Base-by-base conservation (phyloP, 805 yeast genomes). In the Priceomyces fermenticarens region DNA sequence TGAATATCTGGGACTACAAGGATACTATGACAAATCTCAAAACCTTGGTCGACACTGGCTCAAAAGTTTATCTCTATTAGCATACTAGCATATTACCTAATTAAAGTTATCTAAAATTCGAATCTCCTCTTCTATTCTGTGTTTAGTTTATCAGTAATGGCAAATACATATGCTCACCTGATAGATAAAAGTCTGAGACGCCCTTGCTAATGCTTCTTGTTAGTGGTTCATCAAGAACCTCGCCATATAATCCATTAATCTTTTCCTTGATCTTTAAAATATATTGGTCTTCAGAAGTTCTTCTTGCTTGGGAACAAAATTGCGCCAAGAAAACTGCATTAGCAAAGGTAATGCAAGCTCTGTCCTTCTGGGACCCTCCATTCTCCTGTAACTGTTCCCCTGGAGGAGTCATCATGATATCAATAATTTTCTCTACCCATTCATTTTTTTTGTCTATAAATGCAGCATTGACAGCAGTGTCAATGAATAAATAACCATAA, bases 1-100 rank as follows among this genome's bases (percentile, higher is more conserved):
- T 80, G 49, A 73, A 72, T 40, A 64, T 83, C 2, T 81, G 83
- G 78, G 88, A 84, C 42, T 58, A 70, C 28, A 63, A 65, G 12
- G 83, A 77, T 41, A 69, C 78, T 2, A 53, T 65, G 8, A 54
- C 57, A 10, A 56, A 70, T 4, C 53, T 79, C 40, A 72, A 71
- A 44, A 55, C 53, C 6, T 63, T 79, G 40, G 60, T 73, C 10
- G 47, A 58, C 11, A 35, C 30, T 25, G 58, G 63, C 3, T 63
- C 80, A 4, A 74, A 75, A 47, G 56, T 83, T 1, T 80, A 77
- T 56, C 58, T 83, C 35, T 82, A 75, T 52, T 78, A 62, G 36
- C 34, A 31, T 34, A 26, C 17, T 32, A n/a, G n/a, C 14, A n/a
- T 32, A 10, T 10, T 16, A 17, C 39, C 17, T 32, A 28, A 25